These are phyloP conservation scores for Avena insularis DNA, from an alignment of 176 grass and related monocot genomes.

Conservation along the genomic window DNA sequence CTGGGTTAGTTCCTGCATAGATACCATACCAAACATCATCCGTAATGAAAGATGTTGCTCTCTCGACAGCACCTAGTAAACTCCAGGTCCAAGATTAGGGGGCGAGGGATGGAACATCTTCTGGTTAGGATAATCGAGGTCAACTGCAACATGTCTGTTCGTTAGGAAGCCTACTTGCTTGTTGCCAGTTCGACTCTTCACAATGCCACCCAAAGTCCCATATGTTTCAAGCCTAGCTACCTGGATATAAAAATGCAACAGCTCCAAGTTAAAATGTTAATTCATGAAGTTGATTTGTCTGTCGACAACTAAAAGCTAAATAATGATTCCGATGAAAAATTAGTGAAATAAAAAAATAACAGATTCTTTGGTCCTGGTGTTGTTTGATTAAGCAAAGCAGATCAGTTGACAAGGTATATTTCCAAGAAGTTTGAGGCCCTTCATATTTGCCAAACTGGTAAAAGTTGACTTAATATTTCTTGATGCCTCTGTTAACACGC, in stretches of 20 bases:
- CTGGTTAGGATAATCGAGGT: constrained; percentile 98
- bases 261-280: background rate
- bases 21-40: constrained; percentile 99
- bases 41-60: constrained; percentile 95
- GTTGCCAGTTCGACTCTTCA: constrained; percentile 92
- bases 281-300: background rate
- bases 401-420: constrained; percentile 20
- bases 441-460: background rate
- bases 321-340: background rate
- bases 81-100: constrained; percentile 95
- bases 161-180: constrained; percentile 96
- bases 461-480: background rate
- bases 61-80: constrained; percentile 96
- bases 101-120: constrained; percentile 99
- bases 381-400: constrained; percentile 7
- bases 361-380: background rate
- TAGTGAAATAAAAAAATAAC: background rate
- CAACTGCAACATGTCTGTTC: constrained; percentile 92
- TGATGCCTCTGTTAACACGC: too few relatives aligned
- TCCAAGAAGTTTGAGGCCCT: background rate
- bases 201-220: constrained; percentile 91
- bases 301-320: background rate
- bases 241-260: constrained; percentile 49
- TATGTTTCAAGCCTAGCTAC: constrained; percentile 97
- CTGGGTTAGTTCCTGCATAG: constrained; percentile 92